Conservation (phyloP, 169 alveolate genomes). For the Plasmodium reichenowi region DNA sequence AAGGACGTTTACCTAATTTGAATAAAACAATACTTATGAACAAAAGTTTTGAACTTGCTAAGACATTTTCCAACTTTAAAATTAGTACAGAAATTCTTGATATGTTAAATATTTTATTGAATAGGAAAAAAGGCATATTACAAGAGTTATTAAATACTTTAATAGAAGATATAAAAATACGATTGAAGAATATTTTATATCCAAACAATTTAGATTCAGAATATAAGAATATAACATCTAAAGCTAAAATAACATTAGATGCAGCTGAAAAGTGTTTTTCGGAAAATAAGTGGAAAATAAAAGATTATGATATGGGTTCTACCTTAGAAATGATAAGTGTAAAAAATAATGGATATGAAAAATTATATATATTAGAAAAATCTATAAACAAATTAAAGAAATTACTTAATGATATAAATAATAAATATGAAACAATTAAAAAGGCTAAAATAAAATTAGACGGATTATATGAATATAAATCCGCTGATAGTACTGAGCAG, state of each 20-base stretch:
- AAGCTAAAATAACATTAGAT: no score
- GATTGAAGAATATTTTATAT: background rate
- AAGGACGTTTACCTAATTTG: background rate
- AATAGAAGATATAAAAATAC: background rate
- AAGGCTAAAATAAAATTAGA: background rate
- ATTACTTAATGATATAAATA: background rate
- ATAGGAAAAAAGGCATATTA: conserved; percentile 8
- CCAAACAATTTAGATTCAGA: no score
- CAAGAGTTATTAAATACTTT: background rate
- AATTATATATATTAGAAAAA: background rate
- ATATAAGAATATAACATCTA: no score
- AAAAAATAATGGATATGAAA: conserved; percentile 12
- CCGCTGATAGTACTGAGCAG: no score
- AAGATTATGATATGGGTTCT: conserved; percentile 7
- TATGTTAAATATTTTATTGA: conserved; percentile 10
- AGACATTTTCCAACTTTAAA: conserved; percentile 4
- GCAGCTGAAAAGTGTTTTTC: no score
- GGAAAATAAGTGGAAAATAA: background rate
- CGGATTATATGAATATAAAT: background rate
- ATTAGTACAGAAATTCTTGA: conserved; percentile 19
- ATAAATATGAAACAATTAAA: conserved; percentile 13
- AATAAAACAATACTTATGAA: conserved; percentile 7
- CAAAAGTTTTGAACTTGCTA: conserved; percentile 24
- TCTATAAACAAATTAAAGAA: background rate
- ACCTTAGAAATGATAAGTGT: conserved; percentile 17